These are phyloP conservation scores for Vitis hybrid DNA, from an alignment of 177 flowering plant species.

Conservation along the genomic window DNA sequence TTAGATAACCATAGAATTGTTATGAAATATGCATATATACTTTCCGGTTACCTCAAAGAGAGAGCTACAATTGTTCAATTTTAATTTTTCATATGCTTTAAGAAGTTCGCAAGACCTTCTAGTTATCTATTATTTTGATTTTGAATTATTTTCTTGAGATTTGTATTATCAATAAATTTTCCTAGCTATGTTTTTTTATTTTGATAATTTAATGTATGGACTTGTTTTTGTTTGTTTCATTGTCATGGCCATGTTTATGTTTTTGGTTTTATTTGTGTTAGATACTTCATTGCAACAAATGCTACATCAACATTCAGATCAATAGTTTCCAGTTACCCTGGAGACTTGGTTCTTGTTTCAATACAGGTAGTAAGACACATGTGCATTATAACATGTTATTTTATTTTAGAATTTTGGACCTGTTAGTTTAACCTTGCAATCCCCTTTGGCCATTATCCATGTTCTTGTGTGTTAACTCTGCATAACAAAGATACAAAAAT, in stretches of 20 bases:
- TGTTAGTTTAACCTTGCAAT: too few species aligned
- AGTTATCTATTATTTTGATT: neutral
- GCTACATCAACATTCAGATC: constrained; percentile 85
- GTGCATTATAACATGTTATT: too few species aligned
- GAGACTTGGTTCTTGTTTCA: constrained; percentile 66
- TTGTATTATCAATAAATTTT: neutral
- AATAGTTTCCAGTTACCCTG: constrained; percentile 81
- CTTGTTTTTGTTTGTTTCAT: neutral
- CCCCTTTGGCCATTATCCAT: too few species aligned
- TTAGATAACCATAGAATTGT: too few species aligned
- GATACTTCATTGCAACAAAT: constrained; percentile 78
- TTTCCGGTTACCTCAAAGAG: too few species aligned
- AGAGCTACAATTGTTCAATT: too few species aligned
- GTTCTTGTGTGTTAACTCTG: too few species aligned
- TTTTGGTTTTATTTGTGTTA: constrained; percentile 20
- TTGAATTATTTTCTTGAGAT: neutral
- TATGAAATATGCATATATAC: too few species aligned
- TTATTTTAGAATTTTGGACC: too few species aligned
- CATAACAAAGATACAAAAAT: too few species aligned
- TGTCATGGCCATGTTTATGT: neutral
- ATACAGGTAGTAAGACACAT: constrained; percentile 52
- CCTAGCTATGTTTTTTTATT: neutral
- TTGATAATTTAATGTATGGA: neutral
- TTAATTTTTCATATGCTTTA: too few species aligned
- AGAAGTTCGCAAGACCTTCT: too few species aligned